Base-by-base conservation (phyloP, 495 filamentous ascomycete species). In the Sporormia fimetaria region DNA sequence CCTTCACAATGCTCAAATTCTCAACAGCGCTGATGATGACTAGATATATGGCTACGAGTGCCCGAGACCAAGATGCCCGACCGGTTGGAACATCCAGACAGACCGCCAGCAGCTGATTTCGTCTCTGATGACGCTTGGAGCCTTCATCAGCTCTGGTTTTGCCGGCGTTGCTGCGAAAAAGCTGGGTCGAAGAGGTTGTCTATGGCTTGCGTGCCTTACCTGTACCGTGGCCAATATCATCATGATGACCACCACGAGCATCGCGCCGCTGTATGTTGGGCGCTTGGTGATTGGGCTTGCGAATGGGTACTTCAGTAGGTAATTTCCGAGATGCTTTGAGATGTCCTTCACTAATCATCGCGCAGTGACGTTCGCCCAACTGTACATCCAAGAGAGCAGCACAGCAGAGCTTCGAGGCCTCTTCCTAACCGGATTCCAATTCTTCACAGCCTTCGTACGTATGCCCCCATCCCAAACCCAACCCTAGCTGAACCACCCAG, bases 61-160 rank as follows among this genome's bases (percentile, higher is more conserved):
- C 7, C 62, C 67, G 3, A 49, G 51, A 1, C 32, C 32, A 1
- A 51, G 45, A 21, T 63, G 58, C 4, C 51, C 65, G 0, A 51
- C 67, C 8, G 73, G 72, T 7, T 76, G 68, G 62, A 78, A 76
- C 43, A 67, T 76, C 28, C 44, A 61, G 10, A 63, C 67, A 21
- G 63, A 61, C n/a, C 57, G 68, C 2, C 73, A 76, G 44, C 74
- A 71, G 54, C 65, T 66, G 39, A 74, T 75, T 51, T 67, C 68
- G 5, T 70, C 67, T 18, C 59, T 78, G 34, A 76, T 76, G 72
- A 71, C 71, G 3, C 63, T 78, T 16, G 73, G 74, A 30, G 71
- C 74, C 25, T 75, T 78, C 52, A 59, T 76, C 18, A 67, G 63
- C 28, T 75, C 74, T 15, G 65, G 59, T n/a, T 63, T 64, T 0